A percentile compares a stretch with the other conserved stretches of the same genome.
These are phyloP conservation scores for Mycosphaerella sp. DNA, from an alignment of 2,329 filamentous ascomycete species.

Conservation along the genomic window DNA sequence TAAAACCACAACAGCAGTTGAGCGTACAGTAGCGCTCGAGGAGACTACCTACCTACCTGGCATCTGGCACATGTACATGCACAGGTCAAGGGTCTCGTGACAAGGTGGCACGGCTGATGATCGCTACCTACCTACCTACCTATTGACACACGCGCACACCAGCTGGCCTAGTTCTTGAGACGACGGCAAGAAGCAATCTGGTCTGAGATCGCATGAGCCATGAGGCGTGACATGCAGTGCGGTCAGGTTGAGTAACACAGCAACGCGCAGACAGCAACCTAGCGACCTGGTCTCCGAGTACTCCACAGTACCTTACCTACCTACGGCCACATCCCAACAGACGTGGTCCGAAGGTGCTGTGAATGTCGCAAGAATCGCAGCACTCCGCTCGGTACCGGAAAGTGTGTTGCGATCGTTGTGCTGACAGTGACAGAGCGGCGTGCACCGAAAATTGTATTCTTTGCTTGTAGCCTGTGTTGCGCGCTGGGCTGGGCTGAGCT, in stretches of 20 bases:
- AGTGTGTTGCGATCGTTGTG: background rate
- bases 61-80: too few species aligned
- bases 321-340: background rate
- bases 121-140: too few species aligned
- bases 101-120: too few species aligned
- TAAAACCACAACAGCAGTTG: too few species aligned
- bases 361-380: background rate
- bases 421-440: background rate
- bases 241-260: background rate
- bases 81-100: too few species aligned
- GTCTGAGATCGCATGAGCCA: background rate
- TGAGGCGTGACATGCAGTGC: constrained; percentile 2
- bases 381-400: background rate
- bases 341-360: background rate
- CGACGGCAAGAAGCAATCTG: background rate
- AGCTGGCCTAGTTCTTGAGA: background rate
- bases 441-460: background rate
- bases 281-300: background rate
- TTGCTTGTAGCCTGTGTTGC: background rate
- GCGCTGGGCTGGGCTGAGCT: background rate
- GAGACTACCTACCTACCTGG: too few species aligned
- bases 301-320: background rate
- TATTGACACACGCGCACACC: background rate
- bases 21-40: too few species aligned
- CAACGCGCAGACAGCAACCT: background rate